Conservation (phyloP, 768 basidiomycete species). For the Tylopilus intermedius region DNA sequence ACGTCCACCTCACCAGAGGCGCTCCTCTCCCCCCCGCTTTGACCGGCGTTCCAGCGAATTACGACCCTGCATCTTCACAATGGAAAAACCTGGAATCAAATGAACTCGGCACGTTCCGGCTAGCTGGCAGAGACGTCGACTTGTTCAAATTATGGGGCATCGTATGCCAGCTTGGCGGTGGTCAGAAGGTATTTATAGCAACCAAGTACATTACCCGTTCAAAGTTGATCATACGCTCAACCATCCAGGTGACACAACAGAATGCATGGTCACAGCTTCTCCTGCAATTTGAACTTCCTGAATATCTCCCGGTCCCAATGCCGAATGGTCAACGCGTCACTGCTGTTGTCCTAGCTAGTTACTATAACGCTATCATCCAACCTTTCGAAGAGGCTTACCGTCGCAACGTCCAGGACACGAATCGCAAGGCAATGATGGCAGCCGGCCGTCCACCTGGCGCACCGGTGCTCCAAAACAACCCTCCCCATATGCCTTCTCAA, state of each 20-base stretch:
- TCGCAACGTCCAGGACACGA: conserved; percentile 56
- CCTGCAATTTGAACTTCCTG: conserved; percentile 57
- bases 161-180: conserved; percentile 59
- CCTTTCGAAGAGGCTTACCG: conserved; percentile 73
- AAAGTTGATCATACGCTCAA: conserved; percentile 11
- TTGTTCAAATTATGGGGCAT: conserved; percentile 69
- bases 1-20: conserved; percentile 50
- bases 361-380: conserved; percentile 57
- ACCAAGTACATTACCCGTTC: conserved; percentile 10
- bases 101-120: conserved; percentile 59
- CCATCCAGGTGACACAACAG: conserved; percentile 42
- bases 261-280: conserved; percentile 55
- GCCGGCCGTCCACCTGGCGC: conserved; percentile 32
- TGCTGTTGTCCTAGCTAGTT: conserved; percentile 47
- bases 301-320: conserved; percentile 41
- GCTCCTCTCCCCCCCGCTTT: conserved; percentile 73
- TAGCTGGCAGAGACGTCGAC: conserved; percentile 73
- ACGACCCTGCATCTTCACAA: conserved; percentile 56
- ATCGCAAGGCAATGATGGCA: conserved; percentile 47
- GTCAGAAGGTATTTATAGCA: conserved; percentile 46
- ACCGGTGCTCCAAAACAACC: conserved; percentile 12
- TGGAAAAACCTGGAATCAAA: conserved; percentile 63
- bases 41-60: conserved; percentile 56
- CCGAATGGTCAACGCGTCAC: conserved; percentile 45
- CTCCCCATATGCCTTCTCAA: conserved; percentile 17